These are phyloP conservation scores for Nannizziopsis arthrosporioides DNA, from an alignment of 2,329 filamentous ascomycete genomes.

Conservation along the genomic window DNA sequence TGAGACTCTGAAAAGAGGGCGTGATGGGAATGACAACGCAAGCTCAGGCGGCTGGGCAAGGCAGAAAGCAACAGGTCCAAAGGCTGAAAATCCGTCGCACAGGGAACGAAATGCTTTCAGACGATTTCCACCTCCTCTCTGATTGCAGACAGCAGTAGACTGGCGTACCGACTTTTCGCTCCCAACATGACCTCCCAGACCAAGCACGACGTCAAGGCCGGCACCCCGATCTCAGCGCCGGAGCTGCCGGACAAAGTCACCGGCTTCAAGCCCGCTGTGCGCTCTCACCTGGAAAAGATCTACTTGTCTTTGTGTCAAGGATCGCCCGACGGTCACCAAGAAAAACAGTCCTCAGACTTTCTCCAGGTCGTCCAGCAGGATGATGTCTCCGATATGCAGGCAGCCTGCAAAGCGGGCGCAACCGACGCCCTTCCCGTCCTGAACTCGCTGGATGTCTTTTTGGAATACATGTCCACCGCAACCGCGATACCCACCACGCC, in stretches of 20 bases:
- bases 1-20: too few species aligned
- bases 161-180: too few species aligned
- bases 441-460: slow-evolving; percentile 31
- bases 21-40: too few species aligned
- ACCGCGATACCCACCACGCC: slow-evolving; percentile 32
- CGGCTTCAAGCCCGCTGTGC: slow-evolving; percentile 25
- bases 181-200: neutral
- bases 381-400: slow-evolving; percentile 4
- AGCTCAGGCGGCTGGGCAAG: too few species aligned
- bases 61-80: too few species aligned
- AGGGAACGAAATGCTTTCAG: too few species aligned
- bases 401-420: neutral
- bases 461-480: slow-evolving; percentile 38
- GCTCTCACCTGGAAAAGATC: slow-evolving; percentile 26
- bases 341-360: slow-evolving; percentile 14
- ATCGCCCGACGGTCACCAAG: slow-evolving; percentile 13
- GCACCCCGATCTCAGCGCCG: neutral
- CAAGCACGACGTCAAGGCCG: neutral
- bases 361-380: slow-evolving; percentile 16
- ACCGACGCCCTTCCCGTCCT: slow-evolving; percentile 4
- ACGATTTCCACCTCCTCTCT: too few species aligned
- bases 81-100: too few species aligned
- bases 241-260: slow-evolving; percentile 9
- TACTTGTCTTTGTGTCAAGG: slow-evolving; percentile 22
- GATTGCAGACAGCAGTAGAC: too few species aligned